Conservation (phyloP, 2,329 filamentous ascomycete species). For the Alternaria rosae region DNA sequence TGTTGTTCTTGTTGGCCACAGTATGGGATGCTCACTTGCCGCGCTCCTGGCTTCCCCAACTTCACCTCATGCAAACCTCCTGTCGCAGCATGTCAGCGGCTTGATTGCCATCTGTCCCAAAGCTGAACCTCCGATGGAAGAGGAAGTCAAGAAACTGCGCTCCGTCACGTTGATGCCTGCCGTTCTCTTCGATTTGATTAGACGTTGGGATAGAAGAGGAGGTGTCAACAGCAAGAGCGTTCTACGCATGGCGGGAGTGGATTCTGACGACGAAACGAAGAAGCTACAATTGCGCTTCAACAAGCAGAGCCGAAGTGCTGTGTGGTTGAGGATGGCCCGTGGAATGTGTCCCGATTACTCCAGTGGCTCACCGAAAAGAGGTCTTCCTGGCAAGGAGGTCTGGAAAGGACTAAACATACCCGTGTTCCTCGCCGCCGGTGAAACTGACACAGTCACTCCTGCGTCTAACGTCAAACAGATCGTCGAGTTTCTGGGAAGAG, state of each 20-base stretch:
- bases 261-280: constrained; percentile 70
- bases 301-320: constrained; percentile 79
- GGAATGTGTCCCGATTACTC: constrained; percentile 71
- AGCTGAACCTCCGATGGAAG: constrained; percentile 66
- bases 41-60: constrained; percentile 72
- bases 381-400: constrained; percentile 71
- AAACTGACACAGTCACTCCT: constrained; percentile 78
- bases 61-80: constrained; percentile 59
- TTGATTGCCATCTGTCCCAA: constrained; percentile 83
- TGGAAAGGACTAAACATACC: constrained; percentile 79
- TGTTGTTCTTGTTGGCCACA: constrained; percentile 85
- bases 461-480: constrained; percentile 75
- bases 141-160: constrained; percentile 60
- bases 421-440: constrained; percentile 79
- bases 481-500: constrained; percentile 52
- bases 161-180: constrained; percentile 73
- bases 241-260: constrained; percentile 73
- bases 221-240: constrained; percentile 82
- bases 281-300: constrained; percentile 78
- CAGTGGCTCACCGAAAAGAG: constrained; percentile 62
- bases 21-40: constrained; percentile 84
- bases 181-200: constrained; percentile 76
- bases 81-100: constrained; percentile 74
- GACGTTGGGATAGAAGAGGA: constrained; percentile 79
- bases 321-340: constrained; percentile 82